These are phyloP conservation scores for Globisporangium ultimum DNA, from an alignment of 352 stramenopile genomes.

Conservation along the genomic window DNA sequence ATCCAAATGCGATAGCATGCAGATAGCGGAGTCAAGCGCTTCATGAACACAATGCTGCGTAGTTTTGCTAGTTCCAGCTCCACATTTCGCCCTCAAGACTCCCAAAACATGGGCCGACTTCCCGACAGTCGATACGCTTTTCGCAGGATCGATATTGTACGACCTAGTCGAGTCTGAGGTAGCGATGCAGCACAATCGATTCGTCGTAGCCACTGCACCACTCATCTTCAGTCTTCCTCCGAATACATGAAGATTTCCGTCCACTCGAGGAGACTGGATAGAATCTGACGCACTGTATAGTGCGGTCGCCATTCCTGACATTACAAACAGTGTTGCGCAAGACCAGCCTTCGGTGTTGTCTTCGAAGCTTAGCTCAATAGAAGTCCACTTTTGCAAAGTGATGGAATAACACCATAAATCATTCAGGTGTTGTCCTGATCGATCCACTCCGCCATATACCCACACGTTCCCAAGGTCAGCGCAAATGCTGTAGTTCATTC, in stretches of 20 bases:
- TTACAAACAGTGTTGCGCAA: conserved; percentile 41
- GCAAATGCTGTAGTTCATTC: conserved; percentile 66
- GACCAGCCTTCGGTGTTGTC: conserved; percentile 41
- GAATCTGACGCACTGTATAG: conserved; percentile 34
- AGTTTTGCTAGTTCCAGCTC: conserved; percentile 15
- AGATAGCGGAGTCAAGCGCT: conserved; percentile 62
- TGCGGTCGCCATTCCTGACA: conserved; percentile 43
- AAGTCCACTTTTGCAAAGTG: conserved; percentile 59
- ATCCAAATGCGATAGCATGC: conserved; percentile 76
- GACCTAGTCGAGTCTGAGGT: conserved; percentile 34
- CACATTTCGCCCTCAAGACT: conserved; percentile 44
- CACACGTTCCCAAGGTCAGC: conserved; percentile 81
- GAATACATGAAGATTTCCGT: conserved; percentile 39
- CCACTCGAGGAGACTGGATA: conserved; percentile 14
- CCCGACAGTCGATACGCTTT: conserved; percentile 46
- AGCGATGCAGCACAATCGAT: conserved; percentile 22
- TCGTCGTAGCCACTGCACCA: conserved; percentile 19
- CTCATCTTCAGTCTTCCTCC: conserved; percentile 31
- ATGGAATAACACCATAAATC: conserved; percentile 83
- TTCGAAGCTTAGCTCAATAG: conserved; percentile 47
- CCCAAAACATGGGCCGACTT: conserved; percentile 55
- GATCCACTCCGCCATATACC: conserved; percentile 63
- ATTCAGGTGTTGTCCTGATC: conserved; percentile 39
- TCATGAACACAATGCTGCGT: conserved; percentile 47
- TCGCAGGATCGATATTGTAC: conserved; percentile 44